phyloP scores from a whole-genome alignment of 2,329 filamentous ascomycete genomes.

The Nothophoma quercina region DNA sequence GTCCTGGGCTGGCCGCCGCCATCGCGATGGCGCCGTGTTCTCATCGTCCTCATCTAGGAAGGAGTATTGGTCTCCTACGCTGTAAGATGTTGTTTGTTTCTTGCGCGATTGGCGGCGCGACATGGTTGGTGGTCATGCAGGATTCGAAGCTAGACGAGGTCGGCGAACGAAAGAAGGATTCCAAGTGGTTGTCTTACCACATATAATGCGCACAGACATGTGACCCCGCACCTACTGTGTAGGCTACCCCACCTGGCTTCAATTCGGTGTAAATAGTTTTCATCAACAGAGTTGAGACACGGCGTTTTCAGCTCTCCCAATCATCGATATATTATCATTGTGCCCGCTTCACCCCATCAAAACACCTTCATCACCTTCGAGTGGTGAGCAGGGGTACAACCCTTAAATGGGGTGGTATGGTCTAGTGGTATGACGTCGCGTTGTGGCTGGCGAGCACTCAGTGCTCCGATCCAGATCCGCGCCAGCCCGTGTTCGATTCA shows the following conservation, averaged over 20 bases:
- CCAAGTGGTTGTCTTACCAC: conserved; percentile 17
- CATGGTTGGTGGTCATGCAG: conserved; percentile 20
- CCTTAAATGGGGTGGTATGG: conserved; percentile 17
- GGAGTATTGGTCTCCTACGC: conserved; percentile 31
- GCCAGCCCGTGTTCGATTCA: conserved; percentile 50
- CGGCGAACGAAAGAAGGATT: conserved; percentile 6
- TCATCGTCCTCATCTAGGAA: conserved; percentile 32
- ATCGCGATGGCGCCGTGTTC: conserved; percentile 15
- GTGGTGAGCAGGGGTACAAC: too few species aligned
- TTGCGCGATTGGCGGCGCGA: conserved; percentile 33
- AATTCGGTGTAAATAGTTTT: too few species aligned
- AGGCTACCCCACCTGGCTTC: conserved; percentile 2
- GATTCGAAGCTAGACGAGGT: conserved; percentile 9
- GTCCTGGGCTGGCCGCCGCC: conserved; percentile 17
- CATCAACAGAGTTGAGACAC: too few species aligned
- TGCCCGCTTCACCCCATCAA: too few species aligned
- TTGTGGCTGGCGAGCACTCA: conserved; percentile 43
- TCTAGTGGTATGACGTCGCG: conserved; percentile 53
- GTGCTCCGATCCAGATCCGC: conserved; percentile 41
- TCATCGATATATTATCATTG: too few species aligned
- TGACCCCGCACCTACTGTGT: conserved; percentile 10
- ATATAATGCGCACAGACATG: conserved; percentile 25
- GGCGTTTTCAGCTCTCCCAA: too few species aligned
- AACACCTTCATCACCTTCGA: too few species aligned
- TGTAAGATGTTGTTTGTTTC: conserved; percentile 28